Evolutionary conservation across 2,329 filamentous ascomycete species (phyloP).

Genomic region (Aureobasidium sp.): DNA sequence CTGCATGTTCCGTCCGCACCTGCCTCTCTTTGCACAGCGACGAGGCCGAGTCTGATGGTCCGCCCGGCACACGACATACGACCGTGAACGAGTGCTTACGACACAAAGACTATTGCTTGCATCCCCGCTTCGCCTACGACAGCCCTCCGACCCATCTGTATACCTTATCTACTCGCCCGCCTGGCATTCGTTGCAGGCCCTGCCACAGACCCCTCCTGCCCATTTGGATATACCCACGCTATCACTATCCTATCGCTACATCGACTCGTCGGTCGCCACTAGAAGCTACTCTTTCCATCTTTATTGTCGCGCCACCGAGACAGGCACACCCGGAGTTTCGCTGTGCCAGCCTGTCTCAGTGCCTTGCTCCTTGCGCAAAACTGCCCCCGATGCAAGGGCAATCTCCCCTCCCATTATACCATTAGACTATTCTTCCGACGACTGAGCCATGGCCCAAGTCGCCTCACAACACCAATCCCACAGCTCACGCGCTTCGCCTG

Average conservation of each 20-base stretch:
- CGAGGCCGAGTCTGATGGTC: not conserved
- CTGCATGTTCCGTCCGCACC: not conserved
- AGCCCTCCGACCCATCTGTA: not conserved
- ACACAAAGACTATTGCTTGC: not conserved
- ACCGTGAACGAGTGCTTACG: not conserved
- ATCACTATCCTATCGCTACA: not conserved
- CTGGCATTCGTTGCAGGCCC: not conserved
- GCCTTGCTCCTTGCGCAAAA: not conserved
- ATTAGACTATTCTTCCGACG: not conserved
- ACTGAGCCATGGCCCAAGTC: conserved; percentile 15
- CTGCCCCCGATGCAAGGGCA: conserved; percentile 8
- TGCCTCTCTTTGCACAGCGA: conserved; percentile 3
- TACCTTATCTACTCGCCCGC: not conserved
- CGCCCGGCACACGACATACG: not conserved
- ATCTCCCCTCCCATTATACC: not conserved
- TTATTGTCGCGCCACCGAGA: conserved; percentile 1
- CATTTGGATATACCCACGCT: not conserved
- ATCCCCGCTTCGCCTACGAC: not conserved
- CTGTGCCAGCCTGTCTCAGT: conserved; percentile 11
- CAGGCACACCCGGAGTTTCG: conserved; percentile 8
- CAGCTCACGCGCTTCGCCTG: conserved; percentile 24
- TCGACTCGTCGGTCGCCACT: not conserved
- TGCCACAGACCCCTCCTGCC: not conserved
- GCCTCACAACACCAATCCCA: conserved; percentile 20
- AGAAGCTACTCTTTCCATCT: not conserved